These are phyloP conservation scores for Fusarium compactum DNA, from an alignment of 2,329 filamentous ascomycete genomes.

Conservation along the genomic window DNA sequence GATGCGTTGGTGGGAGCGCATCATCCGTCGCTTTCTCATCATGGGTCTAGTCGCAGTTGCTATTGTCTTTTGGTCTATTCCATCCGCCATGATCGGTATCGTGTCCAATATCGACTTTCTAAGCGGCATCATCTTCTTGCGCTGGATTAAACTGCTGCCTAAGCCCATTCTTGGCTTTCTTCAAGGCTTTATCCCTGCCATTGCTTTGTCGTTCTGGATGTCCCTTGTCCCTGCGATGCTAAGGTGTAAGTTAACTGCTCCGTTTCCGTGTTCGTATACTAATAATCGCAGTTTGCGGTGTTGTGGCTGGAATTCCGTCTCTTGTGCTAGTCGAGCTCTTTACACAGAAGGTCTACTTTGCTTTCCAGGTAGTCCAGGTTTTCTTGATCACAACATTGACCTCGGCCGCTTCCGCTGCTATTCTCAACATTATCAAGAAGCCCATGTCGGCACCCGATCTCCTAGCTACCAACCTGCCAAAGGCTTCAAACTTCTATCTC, in stretches of 20 bases:
- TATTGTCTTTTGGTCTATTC: constrained; percentile 87
- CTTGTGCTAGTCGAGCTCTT: constrained; percentile 85
- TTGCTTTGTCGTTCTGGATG: constrained; percentile 86
- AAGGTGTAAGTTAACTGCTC: constrained; percentile 58
- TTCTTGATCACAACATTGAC: constrained; percentile 89
- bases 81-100: constrained; percentile 81
- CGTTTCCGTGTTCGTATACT: neutral
- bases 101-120: constrained; percentile 87
- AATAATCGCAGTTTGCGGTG: constrained; percentile 73
- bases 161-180: constrained; percentile 80
- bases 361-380: constrained; percentile 90
- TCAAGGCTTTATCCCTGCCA: constrained; percentile 83
- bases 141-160: constrained; percentile 80
- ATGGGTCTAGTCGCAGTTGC: constrained; percentile 79
- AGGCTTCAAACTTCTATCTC: constrained; percentile 92
- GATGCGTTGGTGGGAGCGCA: constrained; percentile 87
- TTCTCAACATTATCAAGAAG: constrained; percentile 70
- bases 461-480: constrained; percentile 80
- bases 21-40: constrained; percentile 77
- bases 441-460: constrained; percentile 72
- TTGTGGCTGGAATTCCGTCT: constrained; percentile 82
- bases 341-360: constrained; percentile 91
- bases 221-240: constrained; percentile 86
- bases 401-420: constrained; percentile 80
- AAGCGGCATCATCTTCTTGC: constrained; percentile 74